These are phyloP conservation scores for Bipolaris sorokiniana DNA, from an alignment of 2,329 filamentous ascomycete species.

Conservation along the genomic window DNA sequence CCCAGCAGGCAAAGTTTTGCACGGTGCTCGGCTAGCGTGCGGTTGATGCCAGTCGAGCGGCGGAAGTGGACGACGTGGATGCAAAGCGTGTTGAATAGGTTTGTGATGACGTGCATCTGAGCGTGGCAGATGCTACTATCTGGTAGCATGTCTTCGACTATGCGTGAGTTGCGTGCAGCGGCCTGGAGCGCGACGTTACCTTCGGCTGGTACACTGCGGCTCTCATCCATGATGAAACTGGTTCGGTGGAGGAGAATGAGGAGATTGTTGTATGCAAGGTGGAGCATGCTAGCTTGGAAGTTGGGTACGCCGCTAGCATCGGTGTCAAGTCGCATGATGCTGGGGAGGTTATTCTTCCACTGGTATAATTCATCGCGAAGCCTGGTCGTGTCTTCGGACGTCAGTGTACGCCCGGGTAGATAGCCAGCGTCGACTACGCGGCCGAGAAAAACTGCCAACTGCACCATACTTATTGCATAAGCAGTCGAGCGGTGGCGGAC, in stretches of 20 bases:
- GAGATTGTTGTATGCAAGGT: slow-evolving; percentile 57
- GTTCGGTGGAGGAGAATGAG: slow-evolving; percentile 55
- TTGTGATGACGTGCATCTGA: slow-evolving; percentile 57
- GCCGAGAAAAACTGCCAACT: slow-evolving; percentile 48
- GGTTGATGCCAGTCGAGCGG: slow-evolving; percentile 45
- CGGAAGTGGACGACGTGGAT: slow-evolving; percentile 57
- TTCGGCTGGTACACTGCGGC: slow-evolving; percentile 42
- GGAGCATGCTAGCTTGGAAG: slow-evolving; percentile 50
- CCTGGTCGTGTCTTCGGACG: slow-evolving; percentile 19
- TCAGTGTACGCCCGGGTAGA: slow-evolving; percentile 30
- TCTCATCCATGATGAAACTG: slow-evolving; percentile 49
- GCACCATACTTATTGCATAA: slow-evolving; percentile 49
- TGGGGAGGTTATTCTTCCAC: slow-evolving; percentile 52
- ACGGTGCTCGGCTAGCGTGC: slow-evolving; percentile 56
- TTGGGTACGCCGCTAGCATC: slow-evolving; percentile 40
- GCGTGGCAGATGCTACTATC: slow-evolving; percentile 53
- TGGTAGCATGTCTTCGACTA: slow-evolving; percentile 57
- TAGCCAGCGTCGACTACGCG: slow-evolving; percentile 50
- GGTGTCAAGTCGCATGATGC: slow-evolving; percentile 43
- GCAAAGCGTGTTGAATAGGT: slow-evolving; percentile 57
- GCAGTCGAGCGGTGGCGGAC: slow-evolving; percentile 44
- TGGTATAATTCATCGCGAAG: slow-evolving; percentile 45
- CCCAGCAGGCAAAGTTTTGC: slow-evolving; percentile 58
- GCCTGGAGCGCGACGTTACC: slow-evolving; percentile 54
- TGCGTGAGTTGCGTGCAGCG: slow-evolving; percentile 54